Conservation (phyloP, 345 rosid genomes). For the Syzygium aromaticum region DNA sequence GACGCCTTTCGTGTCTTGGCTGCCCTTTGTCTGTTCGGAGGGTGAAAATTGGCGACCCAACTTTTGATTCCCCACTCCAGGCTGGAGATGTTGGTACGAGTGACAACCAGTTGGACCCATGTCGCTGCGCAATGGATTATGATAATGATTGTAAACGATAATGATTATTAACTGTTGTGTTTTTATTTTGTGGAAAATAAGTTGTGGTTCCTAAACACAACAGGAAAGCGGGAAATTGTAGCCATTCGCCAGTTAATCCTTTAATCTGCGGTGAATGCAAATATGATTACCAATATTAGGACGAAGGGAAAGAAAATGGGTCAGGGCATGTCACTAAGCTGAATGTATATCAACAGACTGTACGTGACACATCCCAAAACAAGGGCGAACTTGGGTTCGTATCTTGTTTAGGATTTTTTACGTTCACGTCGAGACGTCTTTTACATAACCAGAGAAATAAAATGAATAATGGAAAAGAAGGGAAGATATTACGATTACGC, state of each 20-base stretch:
- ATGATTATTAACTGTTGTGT: not conserved
- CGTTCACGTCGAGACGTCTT: not conserved
- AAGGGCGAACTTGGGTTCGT: not conserved
- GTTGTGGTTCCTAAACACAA: no score
- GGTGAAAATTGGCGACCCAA: not conserved
- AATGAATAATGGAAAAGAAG: no score
- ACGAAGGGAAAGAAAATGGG: not conserved
- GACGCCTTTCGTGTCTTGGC: not conserved
- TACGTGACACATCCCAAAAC: not conserved
- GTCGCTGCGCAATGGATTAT: not conserved
- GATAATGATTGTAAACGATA: not conserved
- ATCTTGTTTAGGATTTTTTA: not conserved
- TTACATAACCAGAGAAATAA: not conserved
- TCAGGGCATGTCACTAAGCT: not conserved
- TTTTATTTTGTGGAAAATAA: not conserved
- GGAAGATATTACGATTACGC: no score
- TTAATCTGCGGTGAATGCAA: not conserved
- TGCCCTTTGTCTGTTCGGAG: not conserved
- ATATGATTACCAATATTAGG: not conserved
- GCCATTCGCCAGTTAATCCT: not conserved
- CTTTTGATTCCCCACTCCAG: not conserved
- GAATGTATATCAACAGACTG: not conserved
- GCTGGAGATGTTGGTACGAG: not conserved
- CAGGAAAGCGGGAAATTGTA: not conserved
- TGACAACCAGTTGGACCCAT: not conserved